Percentiles rank a stretch among this genome's conserved stretches.
These are phyloP conservation scores for Candida xiaguanensis DNA, from an alignment of 805 yeast genomes.

Conservation along the genomic window DNA sequence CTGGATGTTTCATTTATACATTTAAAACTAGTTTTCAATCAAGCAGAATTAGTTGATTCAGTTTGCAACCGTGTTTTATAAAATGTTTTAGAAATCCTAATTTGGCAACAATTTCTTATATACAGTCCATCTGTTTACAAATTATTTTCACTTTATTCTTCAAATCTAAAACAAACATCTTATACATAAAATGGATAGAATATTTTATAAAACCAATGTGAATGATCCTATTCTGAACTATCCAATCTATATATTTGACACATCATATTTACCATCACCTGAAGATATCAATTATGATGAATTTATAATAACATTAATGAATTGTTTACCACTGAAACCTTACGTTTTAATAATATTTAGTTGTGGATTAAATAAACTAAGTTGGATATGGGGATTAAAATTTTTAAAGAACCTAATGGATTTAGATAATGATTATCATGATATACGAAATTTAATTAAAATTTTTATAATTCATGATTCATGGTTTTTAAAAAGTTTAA, in stretches of 20 bases:
- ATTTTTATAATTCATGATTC: conserved; percentile 85
- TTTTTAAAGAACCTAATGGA: conserved; percentile 55
- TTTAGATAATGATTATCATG: conserved; percentile 37
- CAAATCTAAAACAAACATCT: neutral
- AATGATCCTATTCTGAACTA: conserved; percentile 63
- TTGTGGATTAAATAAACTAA: conserved; percentile 67
- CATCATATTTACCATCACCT: conserved; percentile 71
- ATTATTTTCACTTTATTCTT: neutral
- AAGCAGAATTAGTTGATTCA: too few relatives aligned
- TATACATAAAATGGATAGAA: conserved; percentile 36
- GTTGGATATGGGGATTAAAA: conserved; percentile 68
- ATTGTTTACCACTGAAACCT: conserved; percentile 54
- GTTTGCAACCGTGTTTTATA: neutral
- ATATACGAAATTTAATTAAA: conserved; percentile 47
- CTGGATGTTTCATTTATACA: too few relatives aligned
- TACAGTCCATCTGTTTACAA: conserved; percentile 2
- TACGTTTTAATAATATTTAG: conserved; percentile 75
- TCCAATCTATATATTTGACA: conserved; percentile 80
- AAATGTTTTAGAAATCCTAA: neutral
- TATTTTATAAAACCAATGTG: conserved; percentile 57
- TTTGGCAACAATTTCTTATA: neutral
- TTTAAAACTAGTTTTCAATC: too few relatives aligned
- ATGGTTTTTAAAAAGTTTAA: conserved; percentile 79
- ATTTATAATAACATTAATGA: conserved; percentile 55
- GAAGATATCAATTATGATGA: conserved; percentile 41